phyloP scores from a whole-genome alignment of 2,329 filamentous ascomycete species.

The Corniculantispora saksenae region DNA sequence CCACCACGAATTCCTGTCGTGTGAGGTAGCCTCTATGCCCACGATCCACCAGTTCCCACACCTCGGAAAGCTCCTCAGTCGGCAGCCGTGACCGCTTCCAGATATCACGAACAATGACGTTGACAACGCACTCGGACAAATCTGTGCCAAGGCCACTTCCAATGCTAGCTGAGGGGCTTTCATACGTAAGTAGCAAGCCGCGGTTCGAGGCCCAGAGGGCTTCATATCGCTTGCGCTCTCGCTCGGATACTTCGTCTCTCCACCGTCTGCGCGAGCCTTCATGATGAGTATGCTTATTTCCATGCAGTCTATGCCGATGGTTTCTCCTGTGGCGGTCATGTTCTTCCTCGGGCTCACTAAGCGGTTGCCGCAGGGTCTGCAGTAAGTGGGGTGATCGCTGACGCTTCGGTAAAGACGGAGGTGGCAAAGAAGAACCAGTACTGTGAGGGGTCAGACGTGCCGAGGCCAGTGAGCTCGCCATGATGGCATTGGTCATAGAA shows the following conservation, averaged over 20 bases:
- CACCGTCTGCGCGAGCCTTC: conserved; percentile 75
- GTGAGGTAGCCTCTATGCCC: conserved; percentile 55
- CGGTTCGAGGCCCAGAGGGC: conserved; percentile 83
- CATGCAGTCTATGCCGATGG: conserved; percentile 54
- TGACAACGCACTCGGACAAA: conserved; percentile 57
- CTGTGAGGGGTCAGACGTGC: conserved; percentile 51
- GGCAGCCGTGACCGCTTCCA: conserved; percentile 72
- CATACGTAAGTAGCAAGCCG: conserved; percentile 50
- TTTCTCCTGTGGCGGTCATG: conserved; percentile 52
- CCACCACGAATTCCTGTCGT: conserved; percentile 77
- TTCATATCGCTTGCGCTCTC: conserved; percentile 79
- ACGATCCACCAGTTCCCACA: conserved; percentile 74
- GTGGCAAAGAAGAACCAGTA: conserved; percentile 37
- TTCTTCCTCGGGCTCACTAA: conserved; percentile 54
- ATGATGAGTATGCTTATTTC: conserved; percentile 69
- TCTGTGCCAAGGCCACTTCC: conserved; percentile 27
- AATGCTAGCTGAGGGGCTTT: conserved; percentile 22
- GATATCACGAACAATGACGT: conserved; percentile 72
- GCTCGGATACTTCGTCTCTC: conserved; percentile 71
- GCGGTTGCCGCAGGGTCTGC: conserved; percentile 64
- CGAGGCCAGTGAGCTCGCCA: conserved; percentile 72
- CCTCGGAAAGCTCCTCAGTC: conserved; percentile 67
- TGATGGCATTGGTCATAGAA: conserved; percentile 71
- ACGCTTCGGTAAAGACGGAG: conserved; percentile 40
- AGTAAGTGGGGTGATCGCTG: conserved; percentile 58